Base-by-base conservation (phyloP, 1,139 yeast species). In the Casaregolazyma lundiana region DNA sequence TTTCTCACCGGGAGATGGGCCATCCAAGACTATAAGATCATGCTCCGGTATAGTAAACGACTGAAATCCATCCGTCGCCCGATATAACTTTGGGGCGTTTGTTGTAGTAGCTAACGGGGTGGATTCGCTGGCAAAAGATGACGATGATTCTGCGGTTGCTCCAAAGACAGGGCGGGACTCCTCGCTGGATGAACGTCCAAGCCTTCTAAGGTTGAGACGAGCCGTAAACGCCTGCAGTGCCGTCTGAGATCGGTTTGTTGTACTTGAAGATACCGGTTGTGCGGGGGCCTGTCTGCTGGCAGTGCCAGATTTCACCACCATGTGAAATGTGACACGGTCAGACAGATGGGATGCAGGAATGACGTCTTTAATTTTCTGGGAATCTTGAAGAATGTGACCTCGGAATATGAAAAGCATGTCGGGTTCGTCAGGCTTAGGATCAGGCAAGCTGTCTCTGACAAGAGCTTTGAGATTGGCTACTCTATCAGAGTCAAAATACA, bases 371-470 rank as follows among this genome's bases (percentile, higher is more conserved):
- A 50, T 37, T 16, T 38, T 37, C 40, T 46, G 45, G 19, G 42
- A 45, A 39, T 50, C 44, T 13, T 39, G 46, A 19, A 50, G 26
- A 3, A 48, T 38, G 21, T 43, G 40, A 15, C 53, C 53, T 8
- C 50, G 35, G 30, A 43, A 50, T 16, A 48, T 48, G 15, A 50
- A 40, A 2, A 24, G 32, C 18, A 47, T 41, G 35, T 47, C 49
- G 13, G 45, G 48, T 8, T 47, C 52, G n/a, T 45, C 46, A 17
- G 46, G 26, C 26, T 40, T n/a, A 13, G 45, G 40, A 7, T 34
- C 41, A 15, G 43, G 21, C 41, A 29, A 24, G 21, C 41, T 32
- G 19, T 43, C 46, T 29, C 42, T 38, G 11, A 50, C 48, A 16
- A 22, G 38, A 21, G 22, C 32, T 41, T 47, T 50, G 21, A 50